These are phyloP conservation scores for Arthrobotrys megalospora DNA, from an alignment of 2,329 filamentous ascomycete species.

Conservation along the genomic window DNA sequence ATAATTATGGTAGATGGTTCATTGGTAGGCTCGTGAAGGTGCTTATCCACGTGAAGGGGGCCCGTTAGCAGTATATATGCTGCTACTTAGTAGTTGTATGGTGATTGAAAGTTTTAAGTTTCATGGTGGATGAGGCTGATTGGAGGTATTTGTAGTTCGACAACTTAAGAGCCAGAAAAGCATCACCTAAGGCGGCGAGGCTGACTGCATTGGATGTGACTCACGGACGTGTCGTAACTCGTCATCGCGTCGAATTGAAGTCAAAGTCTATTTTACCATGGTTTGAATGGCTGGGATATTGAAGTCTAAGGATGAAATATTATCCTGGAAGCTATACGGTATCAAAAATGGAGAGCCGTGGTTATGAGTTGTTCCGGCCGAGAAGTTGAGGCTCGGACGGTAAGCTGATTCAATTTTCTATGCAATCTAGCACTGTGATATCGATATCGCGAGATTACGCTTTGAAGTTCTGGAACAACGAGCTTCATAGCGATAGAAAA, in stretches of 20 bases:
- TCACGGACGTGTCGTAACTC: background rate
- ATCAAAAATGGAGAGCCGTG: no score
- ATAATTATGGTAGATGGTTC: conserved; percentile 20
- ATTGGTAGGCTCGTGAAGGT: background rate
- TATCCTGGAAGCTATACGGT: background rate
- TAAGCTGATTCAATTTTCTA: no score
- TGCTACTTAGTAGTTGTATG: no score
- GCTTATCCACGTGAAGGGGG: background rate
- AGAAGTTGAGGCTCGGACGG: no score
- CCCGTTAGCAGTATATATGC: background rate
- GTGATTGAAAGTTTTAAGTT: no score
- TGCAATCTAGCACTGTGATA: no score
- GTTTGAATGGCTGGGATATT: background rate
- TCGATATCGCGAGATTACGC: no score
- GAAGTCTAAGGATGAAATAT: background rate
- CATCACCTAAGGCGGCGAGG: conserved; percentile 4
- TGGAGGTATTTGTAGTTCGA: conserved; percentile 6
- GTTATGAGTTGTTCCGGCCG: no score
- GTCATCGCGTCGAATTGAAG: conserved; percentile 13
- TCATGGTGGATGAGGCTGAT: background rate
- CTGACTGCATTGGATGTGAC: conserved; percentile 26
- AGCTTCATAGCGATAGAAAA: no score
- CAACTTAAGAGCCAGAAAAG: background rate
- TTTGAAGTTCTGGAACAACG: no score
- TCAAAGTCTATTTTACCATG: no score